Evolutionary conservation across 2,329 filamentous ascomycete species (phyloP).

Genomic region (Fusarium nurragi): DNA sequence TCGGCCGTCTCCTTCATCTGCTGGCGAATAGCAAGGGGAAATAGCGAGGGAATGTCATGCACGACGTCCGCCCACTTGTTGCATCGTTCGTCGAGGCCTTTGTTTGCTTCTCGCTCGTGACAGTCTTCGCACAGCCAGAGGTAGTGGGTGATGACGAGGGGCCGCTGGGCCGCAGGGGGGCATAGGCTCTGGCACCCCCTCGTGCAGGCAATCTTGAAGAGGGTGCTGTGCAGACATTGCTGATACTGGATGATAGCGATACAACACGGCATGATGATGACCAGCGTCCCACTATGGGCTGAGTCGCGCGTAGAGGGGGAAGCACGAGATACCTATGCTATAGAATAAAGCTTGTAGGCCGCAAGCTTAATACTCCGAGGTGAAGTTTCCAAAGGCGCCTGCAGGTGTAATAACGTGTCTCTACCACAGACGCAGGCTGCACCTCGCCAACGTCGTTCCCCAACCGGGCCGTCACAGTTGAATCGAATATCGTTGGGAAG

Average conservation of each 20-base stretch:
- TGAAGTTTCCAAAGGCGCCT: slow-evolving; percentile 7
- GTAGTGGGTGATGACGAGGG: slow-evolving; percentile 37
- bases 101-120: slow-evolving; percentile 6
- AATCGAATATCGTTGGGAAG: slow-evolving; percentile 22
- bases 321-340: background rate
- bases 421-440: background rate
- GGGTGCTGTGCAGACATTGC: slow-evolving; percentile 41
- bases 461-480: slow-evolving; percentile 10
- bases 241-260: slow-evolving; percentile 41
- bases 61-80: slow-evolving; percentile 15
- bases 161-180: slow-evolving; percentile 20
- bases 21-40: background rate
- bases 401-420: background rate
- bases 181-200: slow-evolving; percentile 41
- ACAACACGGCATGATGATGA: slow-evolving; percentile 46
- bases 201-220: slow-evolving; percentile 46
- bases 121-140: slow-evolving; percentile 47
- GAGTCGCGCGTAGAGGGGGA: background rate
- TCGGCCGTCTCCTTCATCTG: background rate
- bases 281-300: background rate
- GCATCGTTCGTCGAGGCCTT: slow-evolving; percentile 13
- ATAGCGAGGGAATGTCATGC: background rate
- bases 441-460: slow-evolving; percentile 15
- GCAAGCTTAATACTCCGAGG: background rate
- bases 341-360: background rate